phyloP scores from a whole-genome alignment of 345 rosid genomes.

The Lepidium africanum region DNA sequence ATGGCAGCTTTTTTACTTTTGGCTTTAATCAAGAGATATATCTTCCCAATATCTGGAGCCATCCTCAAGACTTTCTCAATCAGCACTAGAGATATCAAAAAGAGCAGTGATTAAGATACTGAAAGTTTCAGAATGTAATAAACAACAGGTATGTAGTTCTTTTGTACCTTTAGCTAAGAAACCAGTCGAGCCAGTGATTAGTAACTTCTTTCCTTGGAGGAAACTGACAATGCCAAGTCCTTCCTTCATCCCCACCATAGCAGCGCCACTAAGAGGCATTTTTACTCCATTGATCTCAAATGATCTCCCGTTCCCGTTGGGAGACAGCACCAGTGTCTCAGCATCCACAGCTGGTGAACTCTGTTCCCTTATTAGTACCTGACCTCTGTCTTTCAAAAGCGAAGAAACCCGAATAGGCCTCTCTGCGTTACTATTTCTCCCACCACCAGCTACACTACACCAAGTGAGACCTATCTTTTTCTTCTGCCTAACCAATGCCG shows the following conservation, averaged over 20 bases:
- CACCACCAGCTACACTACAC: slow-evolving; percentile 56
- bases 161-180: slow-evolving; percentile 78
- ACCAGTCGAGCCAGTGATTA: slow-evolving; percentile 92
- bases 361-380: slow-evolving; percentile 34
- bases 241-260: slow-evolving; percentile 49
- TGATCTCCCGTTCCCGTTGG: slow-evolving; percentile 42
- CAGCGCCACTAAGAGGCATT: slow-evolving; percentile 38
- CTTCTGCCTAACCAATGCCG: slow-evolving; percentile 24
- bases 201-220: slow-evolving; percentile 60
- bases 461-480: slow-evolving; percentile 24
- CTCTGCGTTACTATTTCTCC: slow-evolving; percentile 21
- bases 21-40: slow-evolving; percentile 78
- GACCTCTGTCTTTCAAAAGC: slow-evolving; percentile 41
- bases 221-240: slow-evolving; percentile 89
- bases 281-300: slow-evolving; percentile 40
- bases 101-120: not conserved
- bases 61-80: slow-evolving; percentile 85
- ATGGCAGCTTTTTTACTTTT: slow-evolving; percentile 64
- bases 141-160: not conserved
- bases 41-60: slow-evolving; percentile 80
- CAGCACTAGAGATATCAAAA: slow-evolving; percentile 41
- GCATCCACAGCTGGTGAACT: slow-evolving; percentile 41
- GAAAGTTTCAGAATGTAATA: not conserved
- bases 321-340: slow-evolving; percentile 49
- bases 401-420: slow-evolving; percentile 39